phyloP scores from a whole-genome alignment of 2,329 filamentous ascomycete genomes.

The Fusarium humuli region DNA sequence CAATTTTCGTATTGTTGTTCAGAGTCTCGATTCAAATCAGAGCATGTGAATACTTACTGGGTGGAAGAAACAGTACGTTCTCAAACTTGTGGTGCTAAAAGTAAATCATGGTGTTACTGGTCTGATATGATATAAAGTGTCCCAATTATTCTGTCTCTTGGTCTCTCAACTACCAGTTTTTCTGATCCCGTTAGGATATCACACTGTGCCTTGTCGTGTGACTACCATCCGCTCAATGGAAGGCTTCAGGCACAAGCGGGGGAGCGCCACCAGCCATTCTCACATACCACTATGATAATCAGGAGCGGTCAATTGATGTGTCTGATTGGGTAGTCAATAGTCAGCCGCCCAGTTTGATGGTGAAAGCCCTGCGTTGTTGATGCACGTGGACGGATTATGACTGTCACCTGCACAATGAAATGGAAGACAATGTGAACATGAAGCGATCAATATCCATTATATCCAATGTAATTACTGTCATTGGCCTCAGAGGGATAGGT shows the following conservation, averaged over 20 bases:
- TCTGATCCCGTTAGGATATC: neutral
- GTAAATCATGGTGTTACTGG: neutral
- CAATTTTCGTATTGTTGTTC: slow-evolving; percentile 14
- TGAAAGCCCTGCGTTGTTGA: slow-evolving; percentile 14
- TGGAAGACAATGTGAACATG: neutral
- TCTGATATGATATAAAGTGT: neutral
- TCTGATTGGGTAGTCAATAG: slow-evolving; percentile 25
- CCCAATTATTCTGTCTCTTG: neutral
- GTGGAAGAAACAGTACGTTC: neutral
- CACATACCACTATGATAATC: neutral
- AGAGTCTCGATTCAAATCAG: neutral
- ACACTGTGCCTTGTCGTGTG: neutral
- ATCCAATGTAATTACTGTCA: neutral
- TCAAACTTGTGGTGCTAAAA: neutral
- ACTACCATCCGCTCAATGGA: slow-evolving; percentile 1
- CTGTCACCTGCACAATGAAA: slow-evolving; percentile 24
- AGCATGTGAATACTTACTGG: slow-evolving; percentile 9
- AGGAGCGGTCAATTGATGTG: slow-evolving; percentile 30
- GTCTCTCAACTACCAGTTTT: neutral
- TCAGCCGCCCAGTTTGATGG: slow-evolving; percentile 29
- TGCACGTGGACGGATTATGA: slow-evolving; percentile 26
- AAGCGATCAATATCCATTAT: neutral
- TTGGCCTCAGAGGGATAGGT: neutral
- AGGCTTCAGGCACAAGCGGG: slow-evolving; percentile 11
- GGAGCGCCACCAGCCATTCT: slow-evolving; percentile 9